phyloP scores from a whole-genome alignment of 1,139 yeast genomes.

The Meyerozyma smithsonii region DNA sequence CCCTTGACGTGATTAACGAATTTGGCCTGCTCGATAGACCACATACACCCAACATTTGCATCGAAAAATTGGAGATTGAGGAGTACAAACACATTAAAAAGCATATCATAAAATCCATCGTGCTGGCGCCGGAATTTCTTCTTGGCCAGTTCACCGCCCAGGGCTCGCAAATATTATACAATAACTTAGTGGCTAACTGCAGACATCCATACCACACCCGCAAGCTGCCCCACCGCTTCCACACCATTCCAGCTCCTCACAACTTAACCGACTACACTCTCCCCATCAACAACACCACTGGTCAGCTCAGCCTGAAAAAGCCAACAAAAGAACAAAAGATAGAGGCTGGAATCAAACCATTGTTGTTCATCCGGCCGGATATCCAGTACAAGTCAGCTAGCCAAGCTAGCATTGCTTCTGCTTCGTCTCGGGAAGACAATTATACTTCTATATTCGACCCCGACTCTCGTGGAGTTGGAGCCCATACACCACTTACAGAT shows the following conservation, averaged over 20 bases:
- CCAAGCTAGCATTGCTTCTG: conserved; percentile 26
- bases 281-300: not conserved
- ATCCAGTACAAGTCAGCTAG: conserved; percentile 22
- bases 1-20: conserved; percentile 37
- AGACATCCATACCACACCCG: conserved; percentile 1
- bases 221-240: not conserved
- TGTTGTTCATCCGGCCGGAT: conserved; percentile 1
- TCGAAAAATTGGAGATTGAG: conserved; percentile 15
- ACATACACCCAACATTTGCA: conserved; percentile 7
- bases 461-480: conserved; percentile 22
- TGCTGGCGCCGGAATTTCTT: conserved; percentile 30
- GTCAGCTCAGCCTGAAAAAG: not conserved
- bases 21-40: conserved; percentile 20
- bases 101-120: conserved; percentile 26
- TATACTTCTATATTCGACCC: conserved; percentile 22
- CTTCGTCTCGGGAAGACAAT: conserved; percentile 19
- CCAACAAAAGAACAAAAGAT: not conserved
- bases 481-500: conserved; percentile 32
- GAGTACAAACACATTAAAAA: conserved; percentile 28
- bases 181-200: conserved; percentile 7
- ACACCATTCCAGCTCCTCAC: not conserved
- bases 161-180: conserved; percentile 29
- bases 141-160: conserved; percentile 27
- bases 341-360: not conserved
- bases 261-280: not conserved